Evolutionary conservation across 345 rosid genomes (phyloP), one percentile per base, ranked within the genome.

Genomic region (Noccaea bulbosa): DNA sequence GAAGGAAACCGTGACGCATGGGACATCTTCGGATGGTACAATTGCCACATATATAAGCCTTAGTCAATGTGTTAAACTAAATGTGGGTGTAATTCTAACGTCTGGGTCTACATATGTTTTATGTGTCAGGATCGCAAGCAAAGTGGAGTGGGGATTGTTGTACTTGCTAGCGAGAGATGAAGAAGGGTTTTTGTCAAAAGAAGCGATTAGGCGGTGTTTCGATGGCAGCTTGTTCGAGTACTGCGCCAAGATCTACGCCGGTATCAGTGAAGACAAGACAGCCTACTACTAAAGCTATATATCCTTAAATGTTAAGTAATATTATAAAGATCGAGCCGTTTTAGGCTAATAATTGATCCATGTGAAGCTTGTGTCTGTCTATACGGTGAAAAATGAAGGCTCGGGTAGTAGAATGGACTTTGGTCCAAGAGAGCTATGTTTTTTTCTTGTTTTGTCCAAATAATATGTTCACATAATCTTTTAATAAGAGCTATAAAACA

Each of bases 211-310:
- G 40, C 80, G 91, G 8, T 85, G 87, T 70, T 87, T 76, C 6
- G 97, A 93, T 32, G 98, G 97, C 3, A 86, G 88, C 74, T 71
- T 93, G 82, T 93, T 93, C 48, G 96, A 93, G 75, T 87, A 89
- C 8, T 84, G 83, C 5, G 92, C 96, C 20, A 85, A 78, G 70
- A 81, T 76, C 17, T 75, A 75, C 15, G 79, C 79, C 1, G 79
- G 74, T 16, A 54, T 75, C 51, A 75, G 16, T 32, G 79, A 75
- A 53, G 79, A 75, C 46, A 75, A 75, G 74, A 63, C 70, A 45
- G 74, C 74, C 7, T 76, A 76, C 70, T 69, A 74, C 64, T 74
- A 45, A 51, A 54, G 4, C 27, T 50, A 30, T 12, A 5, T 4
- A 6, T 5, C 64, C 43, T 16, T 16, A 6, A 6, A 9, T 15